Base-by-base conservation (phyloP, 2,329 filamentous ascomycete genomes). In the Chaetomiaceae sp. region DNA sequence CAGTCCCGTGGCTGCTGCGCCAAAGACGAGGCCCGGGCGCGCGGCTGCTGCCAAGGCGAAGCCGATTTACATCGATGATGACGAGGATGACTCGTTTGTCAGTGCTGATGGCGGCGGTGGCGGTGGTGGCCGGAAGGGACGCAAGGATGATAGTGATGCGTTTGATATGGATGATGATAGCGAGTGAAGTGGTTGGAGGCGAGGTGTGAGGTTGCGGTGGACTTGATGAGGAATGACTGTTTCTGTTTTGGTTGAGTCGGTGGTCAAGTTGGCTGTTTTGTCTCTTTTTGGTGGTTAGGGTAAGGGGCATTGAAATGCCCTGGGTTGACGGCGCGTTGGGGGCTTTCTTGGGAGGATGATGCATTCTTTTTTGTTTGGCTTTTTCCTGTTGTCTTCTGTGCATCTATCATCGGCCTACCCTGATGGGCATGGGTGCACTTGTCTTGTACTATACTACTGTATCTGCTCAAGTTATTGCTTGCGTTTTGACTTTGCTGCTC, bases 11-110 rank as follows among this genome's bases (percentile, higher is more conserved):
- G 34, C 39, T 3, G 64, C 67, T 1, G 61, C 62, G 51, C 64
- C 70, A 9, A 67, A 64, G 19, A 67, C 59, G 40, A 65, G 73
- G 40, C 70, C 73, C 2, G 71, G 72, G 7, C 70, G 73, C 3
- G 70, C 72, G 1, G 68, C 72, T 3, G 68, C 69, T 6, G 63
- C 68, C 7, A 75, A 71, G 62, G 61, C 66, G 38, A 75, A 72
- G 64, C 69, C 72, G 1, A 65, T 71, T 44, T 71, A 73, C 29
- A 57, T 73, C 19, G 68, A 71, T 46, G 66, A 68, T 14, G 68
- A 72, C 48, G 69, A 72, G 42, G 68, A 69, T 12, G 65, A 66
- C 8, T 59, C 58, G 61, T 54, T 43, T 46, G 37, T 49, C 36
- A 45, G 46, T 22, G 57, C 57, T 9, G 37, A 44, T 17, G 29